Conservation (phyloP, 2,329 filamentous ascomycete species). For the Dryadomyces quercus-mongolicae region DNA sequence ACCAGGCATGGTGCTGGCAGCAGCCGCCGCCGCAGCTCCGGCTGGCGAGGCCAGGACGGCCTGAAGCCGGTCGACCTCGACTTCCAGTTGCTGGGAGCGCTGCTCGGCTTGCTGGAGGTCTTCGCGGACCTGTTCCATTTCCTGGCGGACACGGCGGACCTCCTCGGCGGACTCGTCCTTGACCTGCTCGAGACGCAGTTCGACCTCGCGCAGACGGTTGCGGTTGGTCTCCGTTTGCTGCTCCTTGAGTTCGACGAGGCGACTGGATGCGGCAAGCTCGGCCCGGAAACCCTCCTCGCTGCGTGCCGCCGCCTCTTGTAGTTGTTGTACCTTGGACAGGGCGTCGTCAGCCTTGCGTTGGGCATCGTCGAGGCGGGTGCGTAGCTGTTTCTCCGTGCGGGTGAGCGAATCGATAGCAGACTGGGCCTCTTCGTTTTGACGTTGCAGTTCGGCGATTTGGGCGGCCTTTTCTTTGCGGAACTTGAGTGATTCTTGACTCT, state of each 20-base stretch:
- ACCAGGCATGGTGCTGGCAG: conserved; percentile 22
- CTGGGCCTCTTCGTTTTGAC: conserved; percentile 73
- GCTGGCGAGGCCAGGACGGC: conserved; percentile 28
- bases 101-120: conserved; percentile 33
- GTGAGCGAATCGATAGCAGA: conserved; percentile 66
- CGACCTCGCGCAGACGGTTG: conserved; percentile 57
- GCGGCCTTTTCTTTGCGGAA: conserved; percentile 91
- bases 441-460: conserved; percentile 77
- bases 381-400: conserved; percentile 67
- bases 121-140: conserved; percentile 43
- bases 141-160: conserved; percentile 40
- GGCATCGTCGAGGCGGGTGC: conserved; percentile 69
- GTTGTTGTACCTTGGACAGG: conserved; percentile 67
- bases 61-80: conserved; percentile 41
- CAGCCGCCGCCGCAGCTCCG: conserved; percentile 1
- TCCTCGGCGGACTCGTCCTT: conserved; percentile 55
- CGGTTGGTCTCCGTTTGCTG: conserved; percentile 63
- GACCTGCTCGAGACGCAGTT: conserved; percentile 48
- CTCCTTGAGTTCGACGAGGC: conserved; percentile 72
- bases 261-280: conserved; percentile 68
- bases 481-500: conserved; percentile 74
- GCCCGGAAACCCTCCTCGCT: conserved; percentile 79
- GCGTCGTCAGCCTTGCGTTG: conserved; percentile 81
- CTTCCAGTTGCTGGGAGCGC: conserved; percentile 36
- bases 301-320: conserved; percentile 71